phyloP scores from a whole-genome alignment of 2,329 filamentous ascomycete species.

The Nothophoma quercina region DNA sequence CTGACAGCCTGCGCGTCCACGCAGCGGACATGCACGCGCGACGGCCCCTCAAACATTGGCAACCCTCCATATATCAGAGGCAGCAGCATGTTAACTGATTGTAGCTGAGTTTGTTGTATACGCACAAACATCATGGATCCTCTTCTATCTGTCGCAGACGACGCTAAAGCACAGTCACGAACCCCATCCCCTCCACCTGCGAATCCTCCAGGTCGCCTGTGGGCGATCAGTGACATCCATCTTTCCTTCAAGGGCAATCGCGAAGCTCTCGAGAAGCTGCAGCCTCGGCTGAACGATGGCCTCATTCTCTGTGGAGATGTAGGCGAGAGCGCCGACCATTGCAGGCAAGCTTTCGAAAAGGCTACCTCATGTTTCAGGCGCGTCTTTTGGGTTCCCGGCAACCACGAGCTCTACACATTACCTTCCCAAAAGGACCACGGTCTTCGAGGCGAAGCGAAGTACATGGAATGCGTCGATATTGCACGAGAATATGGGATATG shows the following conservation, averaged over 20 bases:
- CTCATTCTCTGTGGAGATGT: slow-evolving; percentile 57
- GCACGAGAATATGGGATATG: slow-evolving; percentile 61
- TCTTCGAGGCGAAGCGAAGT: slow-evolving; percentile 61
- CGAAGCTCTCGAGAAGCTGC: slow-evolving; percentile 53
- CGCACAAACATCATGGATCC: slow-evolving; percentile 25
- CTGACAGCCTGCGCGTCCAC: slow-evolving; percentile 7
- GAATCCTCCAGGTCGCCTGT: slow-evolving; percentile 43
- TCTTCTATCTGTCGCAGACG: slow-evolving; percentile 30
- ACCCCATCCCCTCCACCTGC: slow-evolving; percentile 11
- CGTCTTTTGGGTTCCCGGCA: slow-evolving; percentile 66
- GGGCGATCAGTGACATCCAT: slow-evolving; percentile 57
- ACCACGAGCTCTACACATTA: slow-evolving; percentile 66
- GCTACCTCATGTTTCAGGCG: slow-evolving; percentile 53
- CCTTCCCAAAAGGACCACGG: slow-evolving; percentile 48
- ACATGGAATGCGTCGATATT: slow-evolving; percentile 61
- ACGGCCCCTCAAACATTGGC: neutral
- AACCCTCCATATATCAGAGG: neutral
- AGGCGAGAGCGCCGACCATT: slow-evolving; percentile 46
- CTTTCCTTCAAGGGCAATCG: slow-evolving; percentile 57
- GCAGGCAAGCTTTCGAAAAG: slow-evolving; percentile 46
- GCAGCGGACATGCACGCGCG: slow-evolving; percentile 1
- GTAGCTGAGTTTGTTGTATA: neutral
- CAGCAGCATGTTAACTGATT: neutral
- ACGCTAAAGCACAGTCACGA: slow-evolving; percentile 6
- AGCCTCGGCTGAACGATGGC: slow-evolving; percentile 52